phyloP scores from a whole-genome alignment of 768 basidiomycete species.

The Suillus sp. region DNA sequence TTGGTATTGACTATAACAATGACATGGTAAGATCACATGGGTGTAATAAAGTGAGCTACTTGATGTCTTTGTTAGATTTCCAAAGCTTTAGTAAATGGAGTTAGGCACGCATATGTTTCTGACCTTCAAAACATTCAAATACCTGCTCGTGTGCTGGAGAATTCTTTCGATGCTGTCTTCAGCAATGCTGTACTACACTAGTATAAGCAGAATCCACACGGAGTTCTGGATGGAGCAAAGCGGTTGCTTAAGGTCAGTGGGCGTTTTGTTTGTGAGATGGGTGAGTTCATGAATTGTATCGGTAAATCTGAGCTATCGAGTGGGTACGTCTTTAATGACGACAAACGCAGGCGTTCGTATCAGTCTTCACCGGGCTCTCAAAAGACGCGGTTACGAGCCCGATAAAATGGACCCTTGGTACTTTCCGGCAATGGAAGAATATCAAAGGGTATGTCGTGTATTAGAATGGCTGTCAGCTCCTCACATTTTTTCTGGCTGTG shows the following conservation, averaged over 20 bases:
- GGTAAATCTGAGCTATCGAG: conserved; percentile 40
- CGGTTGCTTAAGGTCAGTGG: conserved; percentile 69
- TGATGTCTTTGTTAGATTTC: conserved; percentile 44
- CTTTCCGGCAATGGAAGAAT: conserved; percentile 74
- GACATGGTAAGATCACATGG: conserved; percentile 60
- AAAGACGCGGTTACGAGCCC: conserved; percentile 58
- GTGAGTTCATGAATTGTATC: conserved; percentile 71
- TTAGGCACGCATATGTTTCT: conserved; percentile 48
- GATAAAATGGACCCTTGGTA: conserved; percentile 76
- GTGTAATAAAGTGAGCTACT: background rate
- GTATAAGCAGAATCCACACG: conserved; percentile 75
- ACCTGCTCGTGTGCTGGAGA: conserved; percentile 34
- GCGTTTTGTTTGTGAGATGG: conserved; percentile 75
- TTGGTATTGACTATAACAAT: conserved; percentile 70
- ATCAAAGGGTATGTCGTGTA: conserved; percentile 47
- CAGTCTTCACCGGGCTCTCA: conserved; percentile 56
- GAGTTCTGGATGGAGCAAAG: conserved; percentile 63
- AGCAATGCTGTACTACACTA: conserved; percentile 82
- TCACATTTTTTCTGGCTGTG: conserved; percentile 12
- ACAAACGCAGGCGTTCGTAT: conserved; percentile 56
- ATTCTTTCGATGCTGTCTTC: conserved; percentile 73
- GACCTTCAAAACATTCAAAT: conserved; percentile 54
- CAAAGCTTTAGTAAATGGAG: conserved; percentile 50
- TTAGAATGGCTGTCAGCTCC: background rate
- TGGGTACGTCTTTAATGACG: conserved; percentile 12